Base-by-base conservation (phyloP, 257 asterid genomes). In the Solanum megistacrolobum region DNA sequence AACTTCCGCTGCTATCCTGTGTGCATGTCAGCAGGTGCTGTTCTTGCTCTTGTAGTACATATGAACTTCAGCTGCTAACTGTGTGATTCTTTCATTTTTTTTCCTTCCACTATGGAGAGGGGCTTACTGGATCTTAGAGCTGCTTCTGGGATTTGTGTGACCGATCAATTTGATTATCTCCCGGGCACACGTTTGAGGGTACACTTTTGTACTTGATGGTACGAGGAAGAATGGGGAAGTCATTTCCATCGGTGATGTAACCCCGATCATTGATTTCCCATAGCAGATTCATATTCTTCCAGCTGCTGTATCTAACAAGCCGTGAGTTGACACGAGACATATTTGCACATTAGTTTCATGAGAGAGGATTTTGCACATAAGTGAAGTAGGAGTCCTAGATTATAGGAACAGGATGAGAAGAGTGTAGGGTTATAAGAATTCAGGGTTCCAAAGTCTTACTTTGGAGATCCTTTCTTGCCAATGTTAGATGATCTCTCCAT, bases 51-150 rank as follows among this genome's bases (percentile, higher is more conserved):
- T 83, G 87, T 88, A 84, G 78, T 86, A 71, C 46, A 88, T 68
- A 46, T 83, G 83, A 90, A 85, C 84, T 55, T 87, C 86, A 89
- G 90, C 91, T 90, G 93, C 98, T 93, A 92, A 94, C 95, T 31
- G 84, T 23, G 92, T 66, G 92, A 95, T 95, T 95, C 96, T 90
- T 95, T 94, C 90, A 94, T 92, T 93, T 91, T 92, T 58, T 94
- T 92, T 60, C 89, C 85, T 91, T 75, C 86, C 38, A 66, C 85
- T 46, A 88, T 88, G 90, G 90, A 85, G 93, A 87, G 90, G 90
- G 90, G 66, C 83, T 75, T 85, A 62, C 88, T 58, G 68, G 72
- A 87, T 84, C 86, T 90, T 89, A 82, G 89, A 87, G 89, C 87
- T 88, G 88, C 38, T 60, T 73, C 87, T 87, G 90, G 89, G 83